Evolutionary conservation across 305 asterid species (phyloP), one percentile per base, ranked within the genome.

Genomic region (Fraxinus ornus): DNA sequence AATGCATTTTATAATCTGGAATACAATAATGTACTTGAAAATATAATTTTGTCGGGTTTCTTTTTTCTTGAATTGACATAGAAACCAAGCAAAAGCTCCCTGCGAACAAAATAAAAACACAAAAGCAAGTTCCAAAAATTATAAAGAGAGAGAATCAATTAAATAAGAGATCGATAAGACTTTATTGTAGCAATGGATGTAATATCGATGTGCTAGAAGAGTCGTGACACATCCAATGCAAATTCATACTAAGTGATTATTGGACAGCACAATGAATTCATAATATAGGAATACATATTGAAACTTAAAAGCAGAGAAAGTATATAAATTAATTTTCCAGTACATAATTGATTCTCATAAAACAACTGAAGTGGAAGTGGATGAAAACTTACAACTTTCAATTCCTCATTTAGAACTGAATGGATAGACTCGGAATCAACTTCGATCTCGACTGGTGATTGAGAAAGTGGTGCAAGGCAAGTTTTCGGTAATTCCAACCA

Each of bases 401-500:
- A 84, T 83, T 96, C 98, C 83, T 91, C 95, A 78, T 91, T 92
- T 0, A 93, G 76, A 87, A 94, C 88, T 19, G 90, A 89, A 36
- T 85, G 89, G 70, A 84, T 83, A 35, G 89, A 84, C 19, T 87
- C 88, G 13, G 88, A 84, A 84, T 89, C 88, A 76, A 49, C 79
- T 19, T 75, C 88, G 33, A 28, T 44, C 73, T 86, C 94, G 3
- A 57, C 33, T 82, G 87, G 9, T 79, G 86, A 84, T 84, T 85
- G 41, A 90, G 88, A 81, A 81, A 83, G 80, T 89, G 82, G 30
- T 93, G 91, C 8, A 96, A 90, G 12, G 97, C 97, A 19, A 92
- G 91, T 86, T 93, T 94, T 83, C 99, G 87, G 81, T 91, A 94
- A 86, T 94, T 96, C 99, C 99, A 96, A 64, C 93, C 97, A 4